Evolutionary conservation across 192 early-diverging fungal genomes (phyloP), one percentile per base, ranked within the genome.

Genomic region (Coemansia sp.): DNA sequence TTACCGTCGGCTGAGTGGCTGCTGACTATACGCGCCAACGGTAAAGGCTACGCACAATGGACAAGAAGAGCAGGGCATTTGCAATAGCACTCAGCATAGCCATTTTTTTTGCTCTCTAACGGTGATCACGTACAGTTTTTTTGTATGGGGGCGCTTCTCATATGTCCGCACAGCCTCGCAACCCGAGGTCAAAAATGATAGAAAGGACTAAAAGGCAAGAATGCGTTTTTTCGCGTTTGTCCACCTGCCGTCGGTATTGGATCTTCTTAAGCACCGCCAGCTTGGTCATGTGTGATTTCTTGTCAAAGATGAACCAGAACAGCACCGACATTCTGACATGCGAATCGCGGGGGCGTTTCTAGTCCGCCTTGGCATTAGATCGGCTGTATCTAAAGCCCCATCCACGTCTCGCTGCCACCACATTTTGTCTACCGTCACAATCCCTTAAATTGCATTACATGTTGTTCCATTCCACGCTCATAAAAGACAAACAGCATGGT

Each of bases 1-100:
- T 17, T 22, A 41, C 5, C 57, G 57, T 41, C 57, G 10, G 32
- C 57, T 59, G 13, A 59, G 57, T 59, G 57, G 57, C 39, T 59
- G 48, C 48, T 45, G 44, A 14, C 44, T 50, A 50, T 50, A 54
- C 22, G 9, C 13, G 13, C 57, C 32, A 59, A 13, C 7, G 14
- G n/a, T 16, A 7, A 48, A 48, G 4, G 46, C 57, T 17, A 11
- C 12, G 32, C 16, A 41, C 57, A 41, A 22, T 41, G 39, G 6
- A 38, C 13, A 17, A 22, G 20, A 16, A 41, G 42, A 41, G 42
- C 57, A 22, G 39, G 39, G 39, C 32, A 41, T 38, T 7, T 32
- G 11, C 17, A 53, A n/a, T 48, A 14, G 46, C 46, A 48, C 46
- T n/a, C 16, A 17, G n/a, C 51, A 53, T n/a, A 53, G 1, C 20